phyloP scores from a whole-genome alignment of 352 stramenopile species.

The Phytophthora hybrid region DNA sequence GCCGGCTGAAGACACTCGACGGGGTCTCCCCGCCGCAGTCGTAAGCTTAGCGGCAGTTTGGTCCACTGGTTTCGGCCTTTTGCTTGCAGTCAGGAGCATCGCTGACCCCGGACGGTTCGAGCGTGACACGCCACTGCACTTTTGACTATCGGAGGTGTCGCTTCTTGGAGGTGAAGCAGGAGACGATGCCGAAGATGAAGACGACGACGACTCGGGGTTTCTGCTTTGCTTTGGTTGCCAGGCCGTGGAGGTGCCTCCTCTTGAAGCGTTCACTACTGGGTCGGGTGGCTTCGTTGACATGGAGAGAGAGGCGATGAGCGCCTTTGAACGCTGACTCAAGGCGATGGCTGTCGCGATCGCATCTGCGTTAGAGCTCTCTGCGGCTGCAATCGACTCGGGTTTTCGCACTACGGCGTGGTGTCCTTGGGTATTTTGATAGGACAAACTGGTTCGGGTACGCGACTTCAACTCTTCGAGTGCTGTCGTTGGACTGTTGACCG shows the following conservation, averaged over 20 bases:
- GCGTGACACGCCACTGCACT: slow-evolving; percentile 20
- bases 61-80: slow-evolving; percentile 13
- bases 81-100: slow-evolving; percentile 31
- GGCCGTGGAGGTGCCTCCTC: not conserved
- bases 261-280: not conserved
- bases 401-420: not conserved
- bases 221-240: slow-evolving; percentile 20
- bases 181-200: slow-evolving; percentile 31
- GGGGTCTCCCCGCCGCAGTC: slow-evolving; percentile 12
- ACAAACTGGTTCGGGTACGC: slow-evolving; percentile 31
- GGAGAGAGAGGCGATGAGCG: slow-evolving; percentile 48
- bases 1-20: slow-evolving; percentile 32
- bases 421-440: not conserved
- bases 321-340: slow-evolving; percentile 48
- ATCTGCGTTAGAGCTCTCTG: not conserved
- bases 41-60: not conserved
- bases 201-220: slow-evolving; percentile 32
- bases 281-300: slow-evolving; percentile 14
- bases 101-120: slow-evolving; percentile 31
- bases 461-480: not conserved
- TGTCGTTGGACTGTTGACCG: not conserved
- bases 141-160: not conserved
- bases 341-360: slow-evolving; percentile 50
- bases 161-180: slow-evolving; percentile 20
- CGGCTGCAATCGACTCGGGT: not conserved